Percentiles rank a stretch among this genome's conserved stretches.
These are phyloP conservation scores for Alnus glutinosa DNA, from an alignment of 306 rosid species.

Conservation along the genomic window DNA sequence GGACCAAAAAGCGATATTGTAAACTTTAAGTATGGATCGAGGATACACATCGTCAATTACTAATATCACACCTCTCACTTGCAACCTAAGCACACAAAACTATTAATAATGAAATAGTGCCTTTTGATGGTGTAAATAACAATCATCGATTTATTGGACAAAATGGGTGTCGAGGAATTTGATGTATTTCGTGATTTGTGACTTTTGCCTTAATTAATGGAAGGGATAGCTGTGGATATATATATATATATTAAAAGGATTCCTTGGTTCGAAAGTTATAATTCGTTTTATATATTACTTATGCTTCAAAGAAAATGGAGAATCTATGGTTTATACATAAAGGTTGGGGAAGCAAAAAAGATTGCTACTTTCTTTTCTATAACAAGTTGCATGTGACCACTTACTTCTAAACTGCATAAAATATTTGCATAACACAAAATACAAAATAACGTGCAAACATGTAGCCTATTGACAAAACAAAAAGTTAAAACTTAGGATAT, in stretches of 20 bases:
- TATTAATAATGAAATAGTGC: too few relatives aligned
- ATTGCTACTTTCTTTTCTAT: neutral
- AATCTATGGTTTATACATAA: neutral
- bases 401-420: neutral
- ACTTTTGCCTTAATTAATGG: too few relatives aligned
- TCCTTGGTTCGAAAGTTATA: neutral
- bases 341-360: neutral
- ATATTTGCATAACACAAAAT: neutral
- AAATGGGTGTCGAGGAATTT: constrained; percentile 7
- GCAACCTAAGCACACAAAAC: too few relatives aligned
- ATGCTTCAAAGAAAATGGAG: neutral
- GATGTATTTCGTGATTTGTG: neutral
- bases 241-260: neutral
- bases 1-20: too few relatives aligned
- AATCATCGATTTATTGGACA: neutral
- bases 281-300: neutral
- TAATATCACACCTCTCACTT: too few relatives aligned
- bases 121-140: constrained; percentile 23
- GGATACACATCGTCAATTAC: too few relatives aligned
- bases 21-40: too few relatives aligned
- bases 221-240: too few relatives aligned
- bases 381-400: too few relatives aligned
- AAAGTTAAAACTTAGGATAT: too few relatives aligned
- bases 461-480: neutral
- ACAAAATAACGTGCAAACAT: neutral